Conservation (phyloP, 164 flowering plant species). For the Vitis amurensis region DNA sequence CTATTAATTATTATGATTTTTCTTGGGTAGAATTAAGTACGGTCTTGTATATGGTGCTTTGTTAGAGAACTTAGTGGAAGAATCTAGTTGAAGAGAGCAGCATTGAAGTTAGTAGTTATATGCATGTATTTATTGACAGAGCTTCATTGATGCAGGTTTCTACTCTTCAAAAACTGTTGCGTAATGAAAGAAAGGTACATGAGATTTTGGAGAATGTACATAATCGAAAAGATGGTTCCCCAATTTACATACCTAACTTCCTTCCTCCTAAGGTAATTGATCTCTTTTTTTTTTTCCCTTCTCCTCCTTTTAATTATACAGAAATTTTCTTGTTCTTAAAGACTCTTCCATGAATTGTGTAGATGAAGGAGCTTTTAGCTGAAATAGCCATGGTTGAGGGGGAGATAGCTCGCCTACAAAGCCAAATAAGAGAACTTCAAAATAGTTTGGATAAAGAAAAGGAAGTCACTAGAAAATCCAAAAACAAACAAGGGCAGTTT, state of each 20-base stretch:
- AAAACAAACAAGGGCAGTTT: constrained; percentile 30
- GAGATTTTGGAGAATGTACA: constrained; percentile 49
- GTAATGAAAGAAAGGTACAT: constrained; percentile 64
- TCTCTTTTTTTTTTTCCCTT: background rate
- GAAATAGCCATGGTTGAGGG: constrained; percentile 81
- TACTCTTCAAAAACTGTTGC: constrained; percentile 59
- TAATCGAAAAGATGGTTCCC: constrained; percentile 31
- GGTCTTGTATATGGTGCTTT: too few relatives aligned
- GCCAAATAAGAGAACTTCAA: constrained; percentile 55
- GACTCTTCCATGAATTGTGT: constrained; percentile 4
- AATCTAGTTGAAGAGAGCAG: too few relatives aligned
- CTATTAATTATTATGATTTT: too few relatives aligned
- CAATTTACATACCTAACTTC: constrained; percentile 49
- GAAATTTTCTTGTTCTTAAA: background rate
- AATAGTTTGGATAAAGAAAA: constrained; percentile 37
- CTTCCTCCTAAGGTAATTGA: constrained; percentile 71
- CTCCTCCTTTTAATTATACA: background rate
- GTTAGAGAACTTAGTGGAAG: too few relatives aligned
- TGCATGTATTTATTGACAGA: background rate
- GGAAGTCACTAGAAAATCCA: constrained; percentile 32
- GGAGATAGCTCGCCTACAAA: constrained; percentile 70
- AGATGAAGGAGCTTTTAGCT: constrained; percentile 70
- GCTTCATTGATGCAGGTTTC: constrained; percentile 42
- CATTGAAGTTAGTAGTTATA: too few relatives aligned
- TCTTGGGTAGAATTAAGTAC: too few relatives aligned